Base-by-base conservation (phyloP, 495 filamentous ascomycete species). In the Aspergillus ostianus region DNA sequence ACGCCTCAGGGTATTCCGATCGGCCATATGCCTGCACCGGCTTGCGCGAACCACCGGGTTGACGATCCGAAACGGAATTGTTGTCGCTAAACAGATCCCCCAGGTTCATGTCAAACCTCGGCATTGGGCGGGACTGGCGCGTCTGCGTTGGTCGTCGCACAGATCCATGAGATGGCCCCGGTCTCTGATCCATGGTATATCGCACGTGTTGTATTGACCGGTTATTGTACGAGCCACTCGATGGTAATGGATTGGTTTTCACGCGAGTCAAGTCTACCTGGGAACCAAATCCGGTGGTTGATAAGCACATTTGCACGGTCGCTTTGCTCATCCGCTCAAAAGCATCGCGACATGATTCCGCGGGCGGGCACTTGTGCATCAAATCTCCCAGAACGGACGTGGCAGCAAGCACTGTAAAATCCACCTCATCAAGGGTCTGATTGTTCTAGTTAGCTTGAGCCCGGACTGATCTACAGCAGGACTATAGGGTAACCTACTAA, bases 271-370 rank as follows among this genome's bases (percentile, higher is more conserved):
- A 64, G 30, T 79, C 71, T 29, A 78, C 70, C 54, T 76, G 75
- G 13, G 82, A 82, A 12, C 87, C 88, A 66, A 94, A 93, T 3
- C 91, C 91, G 10, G 89, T 92, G 3, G 87, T 93, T 0, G 87
- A 88, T 60, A 91, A 81, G 59, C 86, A 90, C 93, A 97, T 97
- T 62, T 91, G 88, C 9, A 98, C 86, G 0, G 93, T 97, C 30
- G 93, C 93, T 74, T 91, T 96, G 65, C 90, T 92, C 82, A 96
- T 98, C 47, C 93, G 87, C 63, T 95, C 92, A 73, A 98, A 97
- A 13, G 93, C 92, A 70, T 97, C 93, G 3, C 92, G 84, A 66
- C 93, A 98, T 26, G 88, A 87, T 77, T 91, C 88, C 8, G 89
- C 89, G 0, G 89, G 89, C 12, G 89, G 90, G 64, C 89, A 92